Base-by-base conservation (phyloP, 257 asterid genomes). In the Capsicum chinense region DNA sequence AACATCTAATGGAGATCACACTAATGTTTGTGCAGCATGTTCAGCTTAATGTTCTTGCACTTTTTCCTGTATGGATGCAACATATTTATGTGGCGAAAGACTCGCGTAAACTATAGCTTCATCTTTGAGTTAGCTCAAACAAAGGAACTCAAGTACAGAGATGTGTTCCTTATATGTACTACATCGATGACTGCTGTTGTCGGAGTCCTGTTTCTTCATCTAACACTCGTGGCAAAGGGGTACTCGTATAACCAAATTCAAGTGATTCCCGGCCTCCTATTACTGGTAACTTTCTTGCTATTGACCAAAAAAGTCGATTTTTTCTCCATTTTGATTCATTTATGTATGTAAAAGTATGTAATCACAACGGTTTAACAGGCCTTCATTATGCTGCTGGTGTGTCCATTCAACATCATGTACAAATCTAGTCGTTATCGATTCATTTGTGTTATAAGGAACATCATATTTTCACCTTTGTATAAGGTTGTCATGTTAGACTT, bases 401-500 rank as follows among this genome's bases (percentile, higher is more conserved):
- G 95, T 80, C 99, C 99, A 67, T 89, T 95, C 86, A 91, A 94
- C 84, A 90, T 93, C 74, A 87, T 93, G 81, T 91, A 94, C 93
- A 95, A 92, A 86, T 91, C 98, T n/a, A 94, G 95, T 83, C 92
- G 99, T 5, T 94, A 90, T 80, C 91, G 93, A 11, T 90, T 95
- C 83, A 93, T 95, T 48, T 64, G 91, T 37, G 94, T 92, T 5
- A 71, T 92, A 74, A 90, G 98, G 86, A 95, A 95, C 88, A 95
- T 93, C 84, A 67, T 91, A 9, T 64, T 95, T 9, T 89, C 98
- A n/a, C 99, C 99, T 21, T 44, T 94, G 78, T 95, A 95, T 87
- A 94, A 95, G 87, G 99, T 95, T 87, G 91, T 91, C 83, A 95
- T 95, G 98, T 92, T 95, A 63, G 99, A 95, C 76, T 94, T 95